These are phyloP conservation scores for Tylopilus felleus DNA, from an alignment of 768 basidiomycete genomes.

Conservation along the genomic window DNA sequence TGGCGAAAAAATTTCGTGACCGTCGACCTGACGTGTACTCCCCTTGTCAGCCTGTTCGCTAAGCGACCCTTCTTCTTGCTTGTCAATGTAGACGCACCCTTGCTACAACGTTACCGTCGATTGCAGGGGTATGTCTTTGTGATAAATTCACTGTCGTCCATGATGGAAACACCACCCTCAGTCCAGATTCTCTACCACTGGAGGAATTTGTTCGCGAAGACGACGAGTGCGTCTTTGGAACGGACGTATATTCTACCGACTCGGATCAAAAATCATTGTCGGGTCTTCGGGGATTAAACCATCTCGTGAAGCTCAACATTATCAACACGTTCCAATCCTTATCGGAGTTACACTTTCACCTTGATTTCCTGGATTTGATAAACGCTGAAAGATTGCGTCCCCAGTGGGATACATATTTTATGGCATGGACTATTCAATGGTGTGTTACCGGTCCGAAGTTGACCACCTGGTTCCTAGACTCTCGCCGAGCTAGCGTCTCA, in stretches of 20 bases:
- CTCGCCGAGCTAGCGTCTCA: slow-evolving; percentile 86
- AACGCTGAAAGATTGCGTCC: slow-evolving; percentile 79
- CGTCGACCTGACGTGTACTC: slow-evolving; percentile 54
- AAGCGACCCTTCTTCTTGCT: slow-evolving; percentile 92
- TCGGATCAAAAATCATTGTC: slow-evolving; percentile 12
- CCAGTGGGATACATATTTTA: slow-evolving; percentile 95
- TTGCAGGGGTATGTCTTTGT: slow-evolving; percentile 43
- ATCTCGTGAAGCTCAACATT: slow-evolving; percentile 58
- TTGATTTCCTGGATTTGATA: slow-evolving; percentile 66
- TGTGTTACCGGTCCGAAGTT: not conserved
- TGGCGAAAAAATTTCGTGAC: slow-evolving; percentile 86
- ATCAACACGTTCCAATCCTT: slow-evolving; percentile 60
- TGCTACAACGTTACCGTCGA: slow-evolving; percentile 64
- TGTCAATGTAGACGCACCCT: slow-evolving; percentile 77
- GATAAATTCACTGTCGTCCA: not conserved
- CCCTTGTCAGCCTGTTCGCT: slow-evolving; percentile 63
- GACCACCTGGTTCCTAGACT: slow-evolving; percentile 47
- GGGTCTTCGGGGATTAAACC: slow-evolving; percentile 27
- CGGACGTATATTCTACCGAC: slow-evolving; percentile 9
- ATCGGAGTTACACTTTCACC: slow-evolving; percentile 52
- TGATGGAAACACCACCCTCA: slow-evolving; percentile 13
- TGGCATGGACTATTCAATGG: slow-evolving; percentile 50
- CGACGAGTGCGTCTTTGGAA: slow-evolving; percentile 68
- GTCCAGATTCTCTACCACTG: slow-evolving; percentile 40
- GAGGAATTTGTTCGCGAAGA: slow-evolving; percentile 73